These are phyloP conservation scores for Boletus patriciae DNA, from an alignment of 768 basidiomycete species.

Conservation along the genomic window DNA sequence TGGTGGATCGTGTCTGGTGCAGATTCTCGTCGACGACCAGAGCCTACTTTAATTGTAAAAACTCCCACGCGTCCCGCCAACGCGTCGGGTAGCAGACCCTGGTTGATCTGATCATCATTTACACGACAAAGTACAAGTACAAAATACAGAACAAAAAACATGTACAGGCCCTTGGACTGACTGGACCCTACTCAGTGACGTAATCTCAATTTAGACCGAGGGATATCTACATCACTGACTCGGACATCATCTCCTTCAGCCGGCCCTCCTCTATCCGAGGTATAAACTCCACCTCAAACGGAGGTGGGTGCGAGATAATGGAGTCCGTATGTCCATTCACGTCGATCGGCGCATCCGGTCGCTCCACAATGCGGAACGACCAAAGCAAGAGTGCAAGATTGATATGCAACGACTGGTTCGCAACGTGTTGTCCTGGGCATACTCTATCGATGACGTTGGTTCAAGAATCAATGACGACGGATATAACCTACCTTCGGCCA, in stretches of 20 bases:
- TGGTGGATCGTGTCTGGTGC: slow-evolving; percentile 15
- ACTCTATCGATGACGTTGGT: slow-evolving; percentile 34
- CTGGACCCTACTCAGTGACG: too few relatives aligned
- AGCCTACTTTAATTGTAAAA: slow-evolving; percentile 6
- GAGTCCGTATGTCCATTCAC: slow-evolving; percentile 53
- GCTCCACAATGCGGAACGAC: slow-evolving; percentile 55
- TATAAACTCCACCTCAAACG: slow-evolving; percentile 56
- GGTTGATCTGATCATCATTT: too few relatives aligned
- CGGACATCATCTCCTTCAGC: slow-evolving; percentile 14
- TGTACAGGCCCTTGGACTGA: too few relatives aligned
- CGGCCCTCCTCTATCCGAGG: slow-evolving; percentile 36
- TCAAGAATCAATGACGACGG: not conserved
- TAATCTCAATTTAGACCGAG: not conserved
- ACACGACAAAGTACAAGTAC: too few relatives aligned
- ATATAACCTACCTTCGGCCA: slow-evolving; percentile 37
- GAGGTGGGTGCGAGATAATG: slow-evolving; percentile 54
- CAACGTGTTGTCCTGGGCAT: slow-evolving; percentile 62
- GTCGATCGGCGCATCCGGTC: slow-evolving; percentile 54
- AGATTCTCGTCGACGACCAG: not conserved
- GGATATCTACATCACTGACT: not conserved
- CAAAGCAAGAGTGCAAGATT: slow-evolving; percentile 61
- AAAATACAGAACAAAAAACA: too few relatives aligned
- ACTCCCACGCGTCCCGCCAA: slow-evolving; percentile 17
- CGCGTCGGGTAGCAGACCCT: too few relatives aligned
- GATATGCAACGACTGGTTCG: slow-evolving; percentile 50